A percentile compares a stretch with the other conserved stretches of the same genome.
These are phyloP conservation scores for Ophiostoma angusticollis DNA, from an alignment of 2,329 filamentous ascomycete genomes.

Conservation along the genomic window DNA sequence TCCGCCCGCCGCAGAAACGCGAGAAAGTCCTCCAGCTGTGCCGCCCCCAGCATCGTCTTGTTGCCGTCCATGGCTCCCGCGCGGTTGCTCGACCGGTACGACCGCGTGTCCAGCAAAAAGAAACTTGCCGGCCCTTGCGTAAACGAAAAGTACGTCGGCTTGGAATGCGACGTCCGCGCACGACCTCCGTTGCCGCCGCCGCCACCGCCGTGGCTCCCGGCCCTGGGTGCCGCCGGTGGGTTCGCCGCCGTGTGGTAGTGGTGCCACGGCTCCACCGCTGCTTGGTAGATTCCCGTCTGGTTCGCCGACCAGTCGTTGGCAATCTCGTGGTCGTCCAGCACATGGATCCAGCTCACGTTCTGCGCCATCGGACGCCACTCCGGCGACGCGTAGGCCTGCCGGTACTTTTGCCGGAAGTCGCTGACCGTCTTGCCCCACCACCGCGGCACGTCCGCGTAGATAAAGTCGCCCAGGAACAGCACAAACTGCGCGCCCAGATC, in stretches of 20 bases:
- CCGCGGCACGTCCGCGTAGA: constrained; percentile 79
- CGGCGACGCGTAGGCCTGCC: constrained; percentile 88
- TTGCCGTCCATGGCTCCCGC: constrained; percentile 45
- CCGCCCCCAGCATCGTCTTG: constrained; percentile 77
- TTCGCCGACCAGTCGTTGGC: constrained; percentile 84
- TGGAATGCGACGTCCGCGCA: constrained; percentile 28
- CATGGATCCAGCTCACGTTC: constrained; percentile 92
- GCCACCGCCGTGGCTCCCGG: constrained; percentile 33
- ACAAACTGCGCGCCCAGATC: constrained; percentile 63
- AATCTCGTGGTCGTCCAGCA: constrained; percentile 94
- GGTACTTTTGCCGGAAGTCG: constrained; percentile 82
- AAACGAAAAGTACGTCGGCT: constrained; percentile 90
- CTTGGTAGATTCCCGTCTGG: constrained; percentile 63
- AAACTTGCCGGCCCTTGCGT: constrained; percentile 82
- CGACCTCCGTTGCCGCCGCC: constrained; percentile 20
- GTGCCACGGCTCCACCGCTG: constrained; percentile 72
- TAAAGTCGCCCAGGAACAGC: constrained; percentile 78
- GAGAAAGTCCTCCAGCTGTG: constrained; percentile 69
- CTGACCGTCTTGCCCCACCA: constrained; percentile 59
- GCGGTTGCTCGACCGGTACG: constrained; percentile 61
- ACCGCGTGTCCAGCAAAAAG: constrained; percentile 87
- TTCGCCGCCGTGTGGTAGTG: constrained; percentile 80
- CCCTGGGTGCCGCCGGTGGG: constrained; percentile 58
- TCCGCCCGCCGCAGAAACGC: constrained; percentile 62
- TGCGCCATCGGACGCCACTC: constrained; percentile 69